phyloP scores from a whole-genome alignment of 2,329 filamentous ascomycete genomes.

The Sporothrix humicola region DNA sequence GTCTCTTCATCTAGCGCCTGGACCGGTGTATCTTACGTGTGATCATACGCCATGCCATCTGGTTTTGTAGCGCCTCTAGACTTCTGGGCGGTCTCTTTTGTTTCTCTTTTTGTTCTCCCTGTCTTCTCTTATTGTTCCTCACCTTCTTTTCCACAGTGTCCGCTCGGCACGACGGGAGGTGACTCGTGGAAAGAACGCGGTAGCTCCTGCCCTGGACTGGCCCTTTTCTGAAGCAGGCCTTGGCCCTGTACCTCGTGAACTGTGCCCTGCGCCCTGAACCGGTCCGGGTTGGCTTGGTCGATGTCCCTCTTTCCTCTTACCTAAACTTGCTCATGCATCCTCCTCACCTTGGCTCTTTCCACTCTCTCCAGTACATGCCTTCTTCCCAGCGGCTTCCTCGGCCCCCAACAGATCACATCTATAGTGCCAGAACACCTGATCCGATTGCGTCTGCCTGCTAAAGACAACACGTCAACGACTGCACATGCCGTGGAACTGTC shows the following conservation, averaged over 20 bases:
- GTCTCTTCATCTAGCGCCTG: neutral
- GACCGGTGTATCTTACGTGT: constrained; percentile 23
- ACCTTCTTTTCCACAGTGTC: constrained; percentile 14
- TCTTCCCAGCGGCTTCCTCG: constrained; percentile 6
- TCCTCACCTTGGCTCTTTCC: neutral
- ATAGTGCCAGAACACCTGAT: neutral
- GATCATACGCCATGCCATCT: neutral
- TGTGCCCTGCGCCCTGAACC: constrained; percentile 10
- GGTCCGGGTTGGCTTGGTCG: neutral
- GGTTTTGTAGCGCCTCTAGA: neutral
- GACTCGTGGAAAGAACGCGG: constrained; percentile 18
- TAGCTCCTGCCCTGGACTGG: neutral
- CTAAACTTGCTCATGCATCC: constrained; percentile 12
- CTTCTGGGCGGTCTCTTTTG: neutral
- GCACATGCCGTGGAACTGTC: neutral
- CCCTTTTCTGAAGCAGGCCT: too few relatives aligned
- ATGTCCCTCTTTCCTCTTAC: neutral
- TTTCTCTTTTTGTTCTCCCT: neutral
- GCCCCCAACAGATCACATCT: constrained; percentile 4
- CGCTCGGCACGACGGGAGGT: constrained; percentile 8
- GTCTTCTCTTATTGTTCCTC: neutral
- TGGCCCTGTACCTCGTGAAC: constrained; percentile 12
- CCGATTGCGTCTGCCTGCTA: neutral
- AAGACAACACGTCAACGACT: constrained; percentile 14
- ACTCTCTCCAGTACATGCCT: neutral